Base-by-base conservation (phyloP, 2,329 filamentous ascomycete genomes). In the Xylariales sp. region DNA sequence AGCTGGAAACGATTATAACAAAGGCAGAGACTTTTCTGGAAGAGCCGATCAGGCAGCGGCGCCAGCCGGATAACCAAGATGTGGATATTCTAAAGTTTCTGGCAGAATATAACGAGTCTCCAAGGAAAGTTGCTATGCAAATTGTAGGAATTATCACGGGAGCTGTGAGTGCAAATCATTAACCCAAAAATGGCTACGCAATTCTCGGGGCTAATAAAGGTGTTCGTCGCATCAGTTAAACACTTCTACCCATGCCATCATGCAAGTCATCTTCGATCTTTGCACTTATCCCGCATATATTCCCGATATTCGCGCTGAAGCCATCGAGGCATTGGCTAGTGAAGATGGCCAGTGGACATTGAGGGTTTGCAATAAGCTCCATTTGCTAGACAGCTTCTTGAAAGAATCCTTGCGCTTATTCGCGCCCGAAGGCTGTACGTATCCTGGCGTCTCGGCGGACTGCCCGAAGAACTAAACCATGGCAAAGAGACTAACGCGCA, bases 351-450 rank as follows among this genome's bases (percentile, higher is more conserved):
- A 37, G 23, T 37, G 34, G 34, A 29, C 24, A 13, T 37, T 19
- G 17, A 16, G 19, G 16, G 24, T 29, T 12, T 19, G 23, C 24
- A 37, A 29, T 5, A 36, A 27, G 21, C 33, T 43, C 4, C 33
- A 27, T 21, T 34, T 29, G n/a, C 30, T 43, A 10, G 38, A 43
- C 34, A 41, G 38, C 21, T 43, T 43, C 17, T 21, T 43, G 8
- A 43, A 43, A 21, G 41, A 43, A 30, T 43, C 41, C 12, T 34
- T 37, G n/a, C 38, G 41, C 10, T 5, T 43, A 6, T 29, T 37
- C n/a, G 19, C 35, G 13, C 20, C 41, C 15, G 18, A 23, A 25
- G 30, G 30, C 20, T 14, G 38, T 43, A 32, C 17, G 40, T 32
- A 25, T 25, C 23, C 23, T n/a, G 8, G 23, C 8, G 7, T 20